These are phyloP conservation scores for Fusarium pseudocircinatum DNA, from an alignment of 2,329 filamentous ascomycete species.

Conservation along the genomic window DNA sequence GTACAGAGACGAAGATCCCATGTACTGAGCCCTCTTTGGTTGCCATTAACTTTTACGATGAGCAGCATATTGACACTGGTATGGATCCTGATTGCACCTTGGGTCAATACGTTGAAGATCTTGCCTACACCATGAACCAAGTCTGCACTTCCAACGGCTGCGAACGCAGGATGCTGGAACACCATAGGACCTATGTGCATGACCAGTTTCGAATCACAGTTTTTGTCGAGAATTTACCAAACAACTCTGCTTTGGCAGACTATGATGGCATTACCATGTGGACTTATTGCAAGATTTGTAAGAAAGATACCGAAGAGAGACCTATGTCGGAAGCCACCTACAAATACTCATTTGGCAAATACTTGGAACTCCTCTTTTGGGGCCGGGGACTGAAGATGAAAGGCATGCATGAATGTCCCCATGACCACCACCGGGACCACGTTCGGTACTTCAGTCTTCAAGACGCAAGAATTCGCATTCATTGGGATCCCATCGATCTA, in stretches of 20 bases:
- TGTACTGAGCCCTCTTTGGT: constrained; percentile 92
- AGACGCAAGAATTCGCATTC: constrained; percentile 85
- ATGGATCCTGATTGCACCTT: constrained; percentile 89
- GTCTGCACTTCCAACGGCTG: constrained; percentile 86
- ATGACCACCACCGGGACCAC: constrained; percentile 93
- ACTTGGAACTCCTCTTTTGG: constrained; percentile 98
- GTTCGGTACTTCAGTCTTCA: constrained; percentile 91
- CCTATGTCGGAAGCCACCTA: constrained; percentile 94
- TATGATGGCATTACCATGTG: constrained; percentile 87
- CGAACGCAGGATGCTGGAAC: constrained; percentile 87
- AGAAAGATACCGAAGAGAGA: constrained; percentile 87
- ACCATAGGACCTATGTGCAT: constrained; percentile 96
- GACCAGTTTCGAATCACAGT: constrained; percentile 93
- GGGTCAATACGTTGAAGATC: constrained; percentile 93
- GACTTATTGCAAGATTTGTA: constrained; percentile 94
- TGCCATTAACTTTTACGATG: constrained; percentile 91
- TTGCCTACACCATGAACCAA: constrained; percentile 80
- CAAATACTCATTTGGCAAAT: constrained; percentile 99
- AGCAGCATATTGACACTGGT: constrained; percentile 78
- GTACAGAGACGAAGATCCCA: constrained; percentile 91
- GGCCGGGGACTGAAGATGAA: constrained; percentile 81
- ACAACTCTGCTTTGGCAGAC: constrained; percentile 56
- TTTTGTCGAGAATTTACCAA: constrained; percentile 73
- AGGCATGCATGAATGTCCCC: constrained; percentile 77
- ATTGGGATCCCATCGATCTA: constrained; percentile 91